Conservation (phyloP, 352 stramenopile species). For the Bremia lactucae region DNA sequence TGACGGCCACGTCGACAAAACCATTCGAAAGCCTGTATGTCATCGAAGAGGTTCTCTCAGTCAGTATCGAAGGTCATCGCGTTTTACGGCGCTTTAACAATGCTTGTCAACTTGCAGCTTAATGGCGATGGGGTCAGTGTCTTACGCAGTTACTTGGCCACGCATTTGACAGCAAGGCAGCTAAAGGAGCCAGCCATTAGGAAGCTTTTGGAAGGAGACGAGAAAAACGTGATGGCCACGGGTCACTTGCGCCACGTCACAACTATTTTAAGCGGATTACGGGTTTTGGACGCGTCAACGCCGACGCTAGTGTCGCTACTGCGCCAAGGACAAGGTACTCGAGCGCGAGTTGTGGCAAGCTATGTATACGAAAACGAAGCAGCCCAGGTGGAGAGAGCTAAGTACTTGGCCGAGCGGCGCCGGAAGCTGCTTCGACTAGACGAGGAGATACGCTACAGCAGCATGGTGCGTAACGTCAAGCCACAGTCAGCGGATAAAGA, state of each 20-base stretch:
- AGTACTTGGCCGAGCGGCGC: constrained; percentile 41
- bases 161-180: constrained; percentile 8
- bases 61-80: neutral
- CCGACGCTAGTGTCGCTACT: constrained; percentile 18
- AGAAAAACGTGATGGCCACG: constrained; percentile 7
- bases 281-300: constrained; percentile 10
- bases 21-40: constrained; percentile 3
- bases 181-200: constrained; percentile 6
- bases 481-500: constrained; percentile 31
- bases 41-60: neutral
- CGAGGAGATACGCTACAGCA: constrained; percentile 69
- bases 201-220: constrained; percentile 6
- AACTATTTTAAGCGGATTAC: constrained; percentile 13
- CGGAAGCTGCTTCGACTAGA: constrained; percentile 61
- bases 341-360: constrained; percentile 1
- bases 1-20: constrained; percentile 8
- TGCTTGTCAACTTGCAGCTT: constrained; percentile 11
- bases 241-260: constrained; percentile 18
- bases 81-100: constrained; percentile 3
- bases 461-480: constrained; percentile 67
- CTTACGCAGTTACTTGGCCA: too few species aligned
- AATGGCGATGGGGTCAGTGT: too few species aligned
- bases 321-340: constrained; percentile 9
- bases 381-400: constrained; percentile 7
- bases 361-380: constrained; percentile 3